Conservation (phyloP, 2,329 filamentous ascomycete species). For the Phialemoniopsis sp. region DNA sequence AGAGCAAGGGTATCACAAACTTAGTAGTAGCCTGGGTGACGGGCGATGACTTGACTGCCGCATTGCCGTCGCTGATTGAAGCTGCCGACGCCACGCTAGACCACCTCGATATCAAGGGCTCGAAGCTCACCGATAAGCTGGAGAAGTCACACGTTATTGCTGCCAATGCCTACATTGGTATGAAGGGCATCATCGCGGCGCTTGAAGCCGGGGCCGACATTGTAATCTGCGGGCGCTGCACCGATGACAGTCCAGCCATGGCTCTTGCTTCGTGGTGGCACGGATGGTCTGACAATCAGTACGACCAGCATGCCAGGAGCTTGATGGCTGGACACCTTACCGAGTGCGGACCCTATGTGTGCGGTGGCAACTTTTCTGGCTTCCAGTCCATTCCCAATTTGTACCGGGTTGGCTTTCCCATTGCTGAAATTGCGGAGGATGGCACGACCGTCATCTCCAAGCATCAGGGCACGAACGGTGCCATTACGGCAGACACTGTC, state of each 20-base stretch:
- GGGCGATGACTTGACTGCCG: conserved; percentile 35
- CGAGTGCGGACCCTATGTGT: conserved; percentile 50
- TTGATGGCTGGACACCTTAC: conserved; percentile 49
- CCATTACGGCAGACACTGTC: conserved; percentile 21
- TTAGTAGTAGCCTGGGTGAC: conserved; percentile 38
- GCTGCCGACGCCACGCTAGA: too few species aligned
- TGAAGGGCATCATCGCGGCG: conserved; percentile 38
- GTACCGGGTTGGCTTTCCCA: conserved; percentile 26
- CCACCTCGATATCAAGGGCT: too few species aligned
- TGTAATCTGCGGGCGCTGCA: conserved; percentile 42
- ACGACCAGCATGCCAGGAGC: conserved; percentile 43
- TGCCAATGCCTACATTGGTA: conserved; percentile 49
- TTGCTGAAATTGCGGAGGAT: conserved; percentile 27
- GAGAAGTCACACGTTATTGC: conserved; percentile 1
- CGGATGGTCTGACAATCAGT: conserved; percentile 41
- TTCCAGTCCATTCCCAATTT: conserved; percentile 32
- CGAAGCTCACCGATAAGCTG: not conserved
- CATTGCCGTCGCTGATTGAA: conserved; percentile 5
- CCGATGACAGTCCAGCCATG: too few species aligned
- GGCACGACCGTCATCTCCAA: conserved; percentile 29
- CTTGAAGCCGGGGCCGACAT: conserved; percentile 38
- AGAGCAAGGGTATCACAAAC: conserved; percentile 5
- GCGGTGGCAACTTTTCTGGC: conserved; percentile 50
- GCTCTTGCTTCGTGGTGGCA: conserved; percentile 56
- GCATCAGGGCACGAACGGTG: conserved; percentile 25